phyloP scores from a whole-genome alignment of 2,329 filamentous ascomycete genomes.

The Fusarium sp. region DNA sequence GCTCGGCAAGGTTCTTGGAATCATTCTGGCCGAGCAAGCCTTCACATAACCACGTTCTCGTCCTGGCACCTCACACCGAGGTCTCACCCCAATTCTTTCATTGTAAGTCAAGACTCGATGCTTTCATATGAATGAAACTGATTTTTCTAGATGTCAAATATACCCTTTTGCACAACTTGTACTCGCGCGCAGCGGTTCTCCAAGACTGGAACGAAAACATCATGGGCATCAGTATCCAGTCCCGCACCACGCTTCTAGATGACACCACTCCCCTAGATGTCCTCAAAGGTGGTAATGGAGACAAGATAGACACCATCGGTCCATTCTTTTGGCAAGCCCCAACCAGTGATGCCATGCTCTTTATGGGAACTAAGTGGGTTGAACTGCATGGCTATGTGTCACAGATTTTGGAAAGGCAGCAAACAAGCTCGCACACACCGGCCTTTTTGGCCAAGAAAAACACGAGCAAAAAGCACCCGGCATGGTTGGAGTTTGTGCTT shows the following conservation, averaged over 20 bases:
- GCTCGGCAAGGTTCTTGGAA: constrained; percentile 84
- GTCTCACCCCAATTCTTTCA: constrained; percentile 87
- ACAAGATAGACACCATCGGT: constrained; percentile 53
- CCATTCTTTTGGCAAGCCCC: constrained; percentile 90
- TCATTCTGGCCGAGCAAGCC: constrained; percentile 85
- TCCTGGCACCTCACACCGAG: constrained; percentile 87
- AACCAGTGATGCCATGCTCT: constrained; percentile 84
- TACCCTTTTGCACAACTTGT: constrained; percentile 81
- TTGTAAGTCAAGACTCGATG: constrained; percentile 63
- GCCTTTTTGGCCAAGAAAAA: constrained; percentile 67
- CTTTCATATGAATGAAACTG: constrained; percentile 18
- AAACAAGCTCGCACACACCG: constrained; percentile 54
- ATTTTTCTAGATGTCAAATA: constrained; percentile 78
- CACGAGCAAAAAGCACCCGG: constrained; percentile 78
- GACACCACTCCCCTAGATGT: constrained; percentile 69
- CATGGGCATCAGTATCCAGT: constrained; percentile 85
- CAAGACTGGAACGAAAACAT: constrained; percentile 69
- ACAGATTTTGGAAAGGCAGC: constrained; percentile 67
- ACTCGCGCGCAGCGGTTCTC: constrained; percentile 69
- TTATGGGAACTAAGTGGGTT: constrained; percentile 89
- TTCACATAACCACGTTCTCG: constrained; percentile 80
- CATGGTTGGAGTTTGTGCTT: constrained; percentile 85
- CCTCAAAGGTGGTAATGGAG: constrained; percentile 52
- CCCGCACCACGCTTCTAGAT: constrained; percentile 76
- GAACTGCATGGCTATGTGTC: constrained; percentile 88